Evolutionary conservation across 139 green algal genomes (phyloP), one percentile per base, ranked within the genome.

Genomic region (Coccomyxa sp.): DNA sequence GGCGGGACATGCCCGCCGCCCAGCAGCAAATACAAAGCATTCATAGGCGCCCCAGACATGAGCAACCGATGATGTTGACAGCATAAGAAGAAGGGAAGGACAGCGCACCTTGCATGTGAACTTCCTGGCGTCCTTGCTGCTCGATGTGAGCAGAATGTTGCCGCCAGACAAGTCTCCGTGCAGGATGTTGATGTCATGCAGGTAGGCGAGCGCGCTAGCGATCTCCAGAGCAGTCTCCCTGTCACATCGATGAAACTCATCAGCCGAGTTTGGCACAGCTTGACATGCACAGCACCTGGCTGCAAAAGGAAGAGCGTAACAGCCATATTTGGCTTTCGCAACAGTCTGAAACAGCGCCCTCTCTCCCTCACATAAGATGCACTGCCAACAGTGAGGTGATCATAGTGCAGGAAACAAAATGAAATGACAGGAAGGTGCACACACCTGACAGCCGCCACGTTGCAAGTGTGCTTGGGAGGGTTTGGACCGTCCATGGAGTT

Each of bases 71-170:
- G 7, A 51, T 11, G 7, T 51, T 51, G 38, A 51, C 38, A 51
- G 3, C 3, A 51, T 7, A 51, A 7, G 38, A 51, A 51, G 38
- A 51, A 11, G 38, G 38, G 38, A 51, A 51, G 38, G 38, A 51
- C 38, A 51, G 16, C 83, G 1, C 23, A 92, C 89, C 86, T 92
- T 92, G 58, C 86, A 89, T 0, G 68, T 67, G 60, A 92, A 95
- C 60, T 88, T 82, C 14, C 91, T 80, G 11, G 77, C 63, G 63
- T 90, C 86, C 45, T 82, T 78, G 32, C 82, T 81, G 32, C 31
- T 66, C 51, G 74, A 82, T 17, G 86, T 74, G 58, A 91, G 88
- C 76, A 92, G 83, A 66, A 92, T 91, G 84, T 90, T 91, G 83
- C 88, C 85, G 80, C 81, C 83, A 10, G 85, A 88, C 18, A 93